Percentiles rank a stretch among this genome's conserved stretches.
Evolutionary conservation across 495 filamentous ascomycete species (phyloP).

Genomic region (Hyaloscypha hepaticicola): DNA sequence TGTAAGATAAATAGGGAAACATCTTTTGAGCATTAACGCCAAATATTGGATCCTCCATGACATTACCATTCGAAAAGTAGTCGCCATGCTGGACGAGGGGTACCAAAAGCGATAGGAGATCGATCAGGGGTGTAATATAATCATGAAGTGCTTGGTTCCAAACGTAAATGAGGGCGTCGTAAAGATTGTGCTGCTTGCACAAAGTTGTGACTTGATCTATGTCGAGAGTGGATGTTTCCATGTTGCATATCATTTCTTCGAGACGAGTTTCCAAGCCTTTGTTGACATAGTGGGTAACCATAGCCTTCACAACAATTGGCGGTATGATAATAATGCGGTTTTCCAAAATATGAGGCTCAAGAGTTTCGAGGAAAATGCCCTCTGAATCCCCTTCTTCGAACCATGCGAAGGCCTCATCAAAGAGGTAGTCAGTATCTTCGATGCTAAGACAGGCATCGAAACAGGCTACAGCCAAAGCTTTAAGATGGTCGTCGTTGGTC

Average conservation of each 20-base stretch:
- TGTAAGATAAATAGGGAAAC: conserved; percentile 92
- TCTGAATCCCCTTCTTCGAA: conserved; percentile 76
- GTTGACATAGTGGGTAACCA: conserved; percentile 75
- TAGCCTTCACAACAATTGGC: conserved; percentile 78
- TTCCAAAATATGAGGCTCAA: conserved; percentile 83
- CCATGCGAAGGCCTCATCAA: conserved; percentile 85
- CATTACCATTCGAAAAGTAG: conserved; percentile 40
- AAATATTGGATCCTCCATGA: conserved; percentile 49
- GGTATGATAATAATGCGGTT: conserved; percentile 73
- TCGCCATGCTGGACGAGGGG: conserved; percentile 53
- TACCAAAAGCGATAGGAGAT: conserved; percentile 72
- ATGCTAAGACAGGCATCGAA: conserved; percentile 80
- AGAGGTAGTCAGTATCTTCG: conserved; percentile 75
- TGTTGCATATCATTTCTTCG: conserved; percentile 93
- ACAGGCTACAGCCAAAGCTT: conserved; percentile 77
- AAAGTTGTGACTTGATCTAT: conserved; percentile 89
- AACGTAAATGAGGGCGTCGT: conserved; percentile 94
- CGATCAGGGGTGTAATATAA: conserved; percentile 86
- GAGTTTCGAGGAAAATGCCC: conserved; percentile 77
- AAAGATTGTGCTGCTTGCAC: conserved; percentile 87
- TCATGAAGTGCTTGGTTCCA: conserved; percentile 90
- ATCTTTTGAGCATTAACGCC: conserved; percentile 79
- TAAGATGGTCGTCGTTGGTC: conserved; percentile 59
- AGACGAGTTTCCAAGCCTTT: conserved; percentile 69
- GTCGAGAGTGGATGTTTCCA: conserved; percentile 88